Evolutionary conservation across 2,329 filamentous ascomycete species (phyloP).

Genomic region (Colletotrichum simmondsii): DNA sequence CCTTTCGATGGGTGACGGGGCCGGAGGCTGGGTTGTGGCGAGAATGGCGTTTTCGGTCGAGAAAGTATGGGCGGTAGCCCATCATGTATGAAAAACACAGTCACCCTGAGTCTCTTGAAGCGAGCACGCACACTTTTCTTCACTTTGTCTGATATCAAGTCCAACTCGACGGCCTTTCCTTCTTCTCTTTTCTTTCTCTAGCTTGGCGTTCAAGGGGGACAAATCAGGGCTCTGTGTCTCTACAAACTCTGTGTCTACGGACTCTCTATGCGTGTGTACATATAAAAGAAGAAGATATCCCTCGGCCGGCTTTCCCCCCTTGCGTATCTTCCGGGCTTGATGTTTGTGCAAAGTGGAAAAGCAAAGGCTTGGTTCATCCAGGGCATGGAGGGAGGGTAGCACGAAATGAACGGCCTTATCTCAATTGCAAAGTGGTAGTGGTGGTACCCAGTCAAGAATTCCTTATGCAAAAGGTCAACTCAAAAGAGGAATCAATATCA

Average conservation of each 20-base stretch:
- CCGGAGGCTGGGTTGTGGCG: constrained; percentile 3
- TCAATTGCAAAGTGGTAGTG: too few species aligned
- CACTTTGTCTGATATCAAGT: neutral
- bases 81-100: neutral
- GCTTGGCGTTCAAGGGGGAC: neutral
- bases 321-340: neutral
- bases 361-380: too few species aligned
- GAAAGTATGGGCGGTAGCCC: neutral
- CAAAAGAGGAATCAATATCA: neutral
- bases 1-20: too few species aligned
- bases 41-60: neutral
- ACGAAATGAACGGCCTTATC: too few species aligned
- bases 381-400: neutral
- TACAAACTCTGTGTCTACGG: neutral
- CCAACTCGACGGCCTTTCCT: neutral
- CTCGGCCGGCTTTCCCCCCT: neutral
- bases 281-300: neutral
- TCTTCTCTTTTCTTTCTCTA: neutral
- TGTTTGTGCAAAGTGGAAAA: neutral
- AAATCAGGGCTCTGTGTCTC: neutral
- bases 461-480: too few species aligned
- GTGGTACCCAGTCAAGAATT: too few species aligned
- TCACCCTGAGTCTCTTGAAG: neutral
- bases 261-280: neutral
- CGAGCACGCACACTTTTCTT: neutral